phyloP scores from a whole-genome alignment of 306 rosid genomes.

The Cucurbita ficifolia region DNA sequence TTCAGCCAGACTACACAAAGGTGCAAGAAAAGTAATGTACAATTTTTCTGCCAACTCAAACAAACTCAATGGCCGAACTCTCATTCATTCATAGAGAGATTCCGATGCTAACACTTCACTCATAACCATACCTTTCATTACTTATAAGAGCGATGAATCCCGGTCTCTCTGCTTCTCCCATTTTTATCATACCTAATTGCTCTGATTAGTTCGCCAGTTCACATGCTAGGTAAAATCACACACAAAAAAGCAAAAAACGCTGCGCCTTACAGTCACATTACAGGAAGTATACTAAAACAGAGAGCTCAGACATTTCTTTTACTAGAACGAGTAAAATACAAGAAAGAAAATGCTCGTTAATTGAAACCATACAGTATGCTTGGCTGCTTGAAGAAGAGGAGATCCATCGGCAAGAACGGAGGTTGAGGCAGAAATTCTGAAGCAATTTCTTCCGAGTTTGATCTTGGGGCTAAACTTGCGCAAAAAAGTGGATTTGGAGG shows the following conservation, averaged over 20 bases:
- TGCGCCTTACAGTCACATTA: not conserved
- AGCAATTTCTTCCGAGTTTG: constrained; percentile 1
- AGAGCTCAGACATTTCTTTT: not conserved
- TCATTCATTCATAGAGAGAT: not conserved
- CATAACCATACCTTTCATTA: not conserved
- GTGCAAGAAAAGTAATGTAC: not conserved
- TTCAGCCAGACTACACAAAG: not conserved
- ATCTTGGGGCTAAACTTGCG: not conserved
- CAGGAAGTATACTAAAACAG: not conserved
- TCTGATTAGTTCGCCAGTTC: not conserved
- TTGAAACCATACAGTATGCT: constrained; percentile 38
- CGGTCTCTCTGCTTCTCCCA: not conserved
- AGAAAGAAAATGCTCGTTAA: not conserved
- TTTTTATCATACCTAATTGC: not conserved
- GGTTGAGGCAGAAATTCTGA: constrained; percentile 36
- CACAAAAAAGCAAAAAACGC: not conserved
- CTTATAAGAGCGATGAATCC: not conserved
- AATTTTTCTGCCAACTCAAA: not conserved
- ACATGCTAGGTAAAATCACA: not conserved
- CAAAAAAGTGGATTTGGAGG: not conserved
- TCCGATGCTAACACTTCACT: not conserved
- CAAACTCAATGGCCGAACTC: not conserved
- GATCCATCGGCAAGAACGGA: constrained; percentile 53
- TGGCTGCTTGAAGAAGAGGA: constrained; percentile 65
- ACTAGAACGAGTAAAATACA: not conserved